phyloP scores from a whole-genome alignment of 106 monocot species.

The Dendrobium catenatum region DNA sequence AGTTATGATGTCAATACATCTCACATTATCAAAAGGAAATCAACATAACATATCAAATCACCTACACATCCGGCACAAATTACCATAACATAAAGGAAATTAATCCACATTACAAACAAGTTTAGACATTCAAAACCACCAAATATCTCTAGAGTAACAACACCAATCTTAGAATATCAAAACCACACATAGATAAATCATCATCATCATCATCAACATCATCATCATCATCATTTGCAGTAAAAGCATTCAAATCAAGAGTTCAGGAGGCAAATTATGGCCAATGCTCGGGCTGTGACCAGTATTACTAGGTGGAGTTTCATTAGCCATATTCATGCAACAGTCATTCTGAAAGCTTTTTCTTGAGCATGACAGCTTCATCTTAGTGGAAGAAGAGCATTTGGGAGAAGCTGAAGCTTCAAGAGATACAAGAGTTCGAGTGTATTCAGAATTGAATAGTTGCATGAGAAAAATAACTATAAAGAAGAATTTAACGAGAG shows the following conservation, averaged over 20 bases:
- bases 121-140: too few relatives aligned
- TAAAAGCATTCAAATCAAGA: neutral
- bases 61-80: too few relatives aligned
- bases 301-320: neutral
- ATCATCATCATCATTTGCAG: too few relatives aligned
- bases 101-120: too few relatives aligned
- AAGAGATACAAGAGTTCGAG: neutral
- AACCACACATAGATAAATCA: too few relatives aligned
- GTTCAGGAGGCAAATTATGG: neutral
- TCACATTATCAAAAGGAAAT: too few relatives aligned
- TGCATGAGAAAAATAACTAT: neutral
- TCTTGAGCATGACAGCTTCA: neutral
- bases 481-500: neutral
- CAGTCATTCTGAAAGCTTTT: neutral
- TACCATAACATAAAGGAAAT: too few relatives aligned
- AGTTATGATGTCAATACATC: too few relatives aligned
- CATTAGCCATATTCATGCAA: neutral
- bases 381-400: neutral
- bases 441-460: neutral
- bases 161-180: too few relatives aligned
- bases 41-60: too few relatives aligned
- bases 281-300: slow-evolving; percentile 1
- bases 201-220: too few relatives aligned
- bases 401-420: neutral
- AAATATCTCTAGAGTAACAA: too few relatives aligned